These are phyloP conservation scores for Garcia nutans DNA, from an alignment of 345 rosid species.

Conservation along the genomic window DNA sequence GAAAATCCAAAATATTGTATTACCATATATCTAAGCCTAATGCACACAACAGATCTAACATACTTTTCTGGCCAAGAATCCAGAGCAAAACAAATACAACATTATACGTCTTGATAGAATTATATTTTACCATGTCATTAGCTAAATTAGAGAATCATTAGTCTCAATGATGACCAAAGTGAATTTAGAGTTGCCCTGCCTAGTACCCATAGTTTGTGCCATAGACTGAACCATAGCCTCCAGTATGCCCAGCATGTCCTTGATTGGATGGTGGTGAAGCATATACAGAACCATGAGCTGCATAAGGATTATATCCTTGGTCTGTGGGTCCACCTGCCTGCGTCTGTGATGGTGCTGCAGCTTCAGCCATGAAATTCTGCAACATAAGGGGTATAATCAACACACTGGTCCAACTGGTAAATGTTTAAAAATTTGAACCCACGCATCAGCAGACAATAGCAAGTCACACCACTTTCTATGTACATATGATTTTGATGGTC, in stretches of 20 bases:
- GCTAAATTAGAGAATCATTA: constrained; percentile 2
- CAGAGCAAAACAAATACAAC: background rate
- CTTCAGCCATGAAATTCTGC: constrained; percentile 99
- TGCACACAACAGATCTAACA: constrained; percentile 11
- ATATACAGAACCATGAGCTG: constrained; percentile 72
- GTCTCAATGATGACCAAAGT: background rate
- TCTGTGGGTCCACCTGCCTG: constrained; percentile 58
- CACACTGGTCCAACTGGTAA: background rate
- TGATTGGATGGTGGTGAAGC: constrained; percentile 78
- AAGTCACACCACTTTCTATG: background rate
- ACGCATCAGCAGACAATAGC: too few relatives aligned
- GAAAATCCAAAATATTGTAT: constrained; percentile 1
- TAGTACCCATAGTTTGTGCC: constrained; percentile 77
- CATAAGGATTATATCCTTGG: constrained; percentile 88
- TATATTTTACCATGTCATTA: background rate
- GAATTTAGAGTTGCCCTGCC: background rate
- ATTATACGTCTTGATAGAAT: constrained; percentile 2
- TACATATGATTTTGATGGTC: background rate
- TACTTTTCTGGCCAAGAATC: background rate
- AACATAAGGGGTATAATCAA: constrained; percentile 15
- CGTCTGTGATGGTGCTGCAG: constrained; percentile 59
- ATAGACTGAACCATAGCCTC: constrained; percentile 70
- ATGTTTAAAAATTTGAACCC: too few relatives aligned
- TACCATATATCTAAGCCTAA: constrained; percentile 2
- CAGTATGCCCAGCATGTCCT: constrained; percentile 42